phyloP scores from a whole-genome alignment of 306 rosid species.

The Cyamopsis tetragonoloba region DNA sequence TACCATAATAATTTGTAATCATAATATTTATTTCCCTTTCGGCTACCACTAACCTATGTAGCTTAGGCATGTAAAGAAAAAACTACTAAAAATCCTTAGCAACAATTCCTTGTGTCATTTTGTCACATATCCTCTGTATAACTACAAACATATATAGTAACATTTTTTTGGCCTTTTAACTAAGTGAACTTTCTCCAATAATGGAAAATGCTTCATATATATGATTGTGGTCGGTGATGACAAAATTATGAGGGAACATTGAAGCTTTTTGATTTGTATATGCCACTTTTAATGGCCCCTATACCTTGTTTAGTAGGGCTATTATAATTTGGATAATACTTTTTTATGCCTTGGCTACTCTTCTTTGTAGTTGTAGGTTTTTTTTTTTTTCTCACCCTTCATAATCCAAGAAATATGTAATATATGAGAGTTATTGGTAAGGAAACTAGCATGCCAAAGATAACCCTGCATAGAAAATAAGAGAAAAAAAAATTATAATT shows the following conservation, averaged over 20 bases:
- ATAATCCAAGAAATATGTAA: slow-evolving; percentile 53
- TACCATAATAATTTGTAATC: slow-evolving; percentile 38
- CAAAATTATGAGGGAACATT: slow-evolving; percentile 6
- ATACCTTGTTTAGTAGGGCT: slow-evolving; percentile 5
- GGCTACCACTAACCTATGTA: slow-evolving; percentile 45
- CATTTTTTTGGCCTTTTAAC: neutral
- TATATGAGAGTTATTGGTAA: slow-evolving; percentile 61
- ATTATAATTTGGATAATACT: slow-evolving; percentile 18
- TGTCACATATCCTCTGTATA: slow-evolving; percentile 22
- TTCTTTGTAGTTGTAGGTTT: neutral
- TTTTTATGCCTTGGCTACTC: neutral
- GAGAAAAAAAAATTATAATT: neutral
- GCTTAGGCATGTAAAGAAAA: neutral
- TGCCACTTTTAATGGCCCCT: neutral
- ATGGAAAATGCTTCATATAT: slow-evolving; percentile 13
- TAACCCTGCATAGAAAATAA: slow-evolving; percentile 49
- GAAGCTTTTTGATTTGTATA: slow-evolving; percentile 2
- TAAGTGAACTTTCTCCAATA: slow-evolving; percentile 27
- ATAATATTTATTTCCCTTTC: slow-evolving; percentile 37
- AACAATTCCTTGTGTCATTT: neutral
- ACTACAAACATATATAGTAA: neutral
- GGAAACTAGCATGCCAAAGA: slow-evolving; percentile 67
- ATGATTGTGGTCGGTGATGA: slow-evolving; percentile 29
- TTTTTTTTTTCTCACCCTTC: slow-evolving; percentile 5
- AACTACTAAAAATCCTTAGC: slow-evolving; percentile 12